These are phyloP conservation scores for Solanum hybrid DNA, from an alignment of 305 asterid genomes.

Conservation along the genomic window DNA sequence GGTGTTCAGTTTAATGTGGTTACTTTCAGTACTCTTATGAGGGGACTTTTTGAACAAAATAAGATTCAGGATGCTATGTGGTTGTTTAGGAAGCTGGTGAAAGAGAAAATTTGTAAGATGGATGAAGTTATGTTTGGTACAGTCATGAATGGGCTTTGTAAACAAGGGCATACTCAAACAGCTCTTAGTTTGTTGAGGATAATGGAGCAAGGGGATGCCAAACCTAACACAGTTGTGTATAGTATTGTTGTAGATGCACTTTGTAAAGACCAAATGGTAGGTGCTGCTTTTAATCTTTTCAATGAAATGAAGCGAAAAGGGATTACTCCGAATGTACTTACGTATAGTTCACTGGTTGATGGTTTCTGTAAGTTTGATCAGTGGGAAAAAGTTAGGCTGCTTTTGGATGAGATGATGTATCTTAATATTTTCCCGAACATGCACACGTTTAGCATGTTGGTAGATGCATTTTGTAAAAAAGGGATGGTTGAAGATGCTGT, in stretches of 20 bases:
- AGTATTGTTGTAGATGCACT: slow-evolving; percentile 10
- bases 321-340: background rate
- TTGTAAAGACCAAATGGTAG: slow-evolving; percentile 11
- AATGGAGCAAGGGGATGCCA: slow-evolving; percentile 10
- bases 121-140: background rate
- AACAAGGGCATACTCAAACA: slow-evolving; percentile 1
- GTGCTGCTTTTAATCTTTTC: slow-evolving; percentile 6
- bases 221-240: background rate
- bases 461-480: slow-evolving; percentile 8
- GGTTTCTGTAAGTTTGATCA: slow-evolving; percentile 13
- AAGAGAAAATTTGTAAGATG: background rate
- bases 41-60: background rate
- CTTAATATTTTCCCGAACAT: background rate
- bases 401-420: slow-evolving; percentile 12
- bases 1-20: background rate
- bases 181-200: slow-evolving; percentile 8
- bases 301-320: background rate
- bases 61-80: background rate
- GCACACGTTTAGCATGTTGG: background rate
- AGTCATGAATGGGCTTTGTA: background rate
- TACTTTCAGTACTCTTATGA: background rate
- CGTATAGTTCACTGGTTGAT: slow-evolving; percentile 9
- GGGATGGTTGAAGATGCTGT: slow-evolving; percentile 8
- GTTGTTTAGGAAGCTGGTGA: background rate
- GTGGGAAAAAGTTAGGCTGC: slow-evolving; percentile 5